Conservation (phyloP, 345 rosid species). For the Eucalyptus dawsonii region DNA sequence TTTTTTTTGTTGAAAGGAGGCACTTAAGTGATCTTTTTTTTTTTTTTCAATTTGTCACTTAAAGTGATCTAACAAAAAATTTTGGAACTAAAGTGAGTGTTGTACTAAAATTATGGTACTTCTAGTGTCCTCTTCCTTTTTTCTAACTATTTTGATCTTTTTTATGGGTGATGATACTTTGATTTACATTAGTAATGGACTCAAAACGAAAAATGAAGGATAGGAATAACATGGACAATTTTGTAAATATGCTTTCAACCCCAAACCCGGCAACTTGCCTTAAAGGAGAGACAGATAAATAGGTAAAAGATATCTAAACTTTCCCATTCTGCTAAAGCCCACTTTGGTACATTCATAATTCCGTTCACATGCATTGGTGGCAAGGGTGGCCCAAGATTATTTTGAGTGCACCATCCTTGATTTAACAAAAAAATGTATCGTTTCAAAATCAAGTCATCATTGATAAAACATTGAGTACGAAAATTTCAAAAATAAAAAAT, state of each 20-base stretch:
- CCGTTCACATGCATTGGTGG: background rate
- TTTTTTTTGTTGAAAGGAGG: background rate
- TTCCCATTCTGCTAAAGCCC: background rate
- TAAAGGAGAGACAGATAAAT: background rate
- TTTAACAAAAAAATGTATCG: background rate
- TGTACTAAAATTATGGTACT: rapidly evolving
- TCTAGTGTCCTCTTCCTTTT: background rate
- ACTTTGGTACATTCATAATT: background rate
- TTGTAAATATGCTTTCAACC: background rate
- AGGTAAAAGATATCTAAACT: background rate
- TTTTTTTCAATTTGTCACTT: no score
- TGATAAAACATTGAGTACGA: background rate
- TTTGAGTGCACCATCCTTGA: background rate
- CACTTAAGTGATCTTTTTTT: background rate
- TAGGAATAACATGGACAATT: background rate
- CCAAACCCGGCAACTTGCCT: background rate
- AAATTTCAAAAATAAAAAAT: background rate
- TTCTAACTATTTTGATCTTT: background rate
- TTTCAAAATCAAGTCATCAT: background rate
- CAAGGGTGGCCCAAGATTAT: background rate
- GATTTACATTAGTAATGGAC: background rate
- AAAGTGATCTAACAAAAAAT: background rate
- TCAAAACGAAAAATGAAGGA: background rate
- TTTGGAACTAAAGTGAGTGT: background rate
- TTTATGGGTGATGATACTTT: background rate